Base-by-base conservation (phyloP, 306 rosid genomes). In the Vigna mungo region DNA sequence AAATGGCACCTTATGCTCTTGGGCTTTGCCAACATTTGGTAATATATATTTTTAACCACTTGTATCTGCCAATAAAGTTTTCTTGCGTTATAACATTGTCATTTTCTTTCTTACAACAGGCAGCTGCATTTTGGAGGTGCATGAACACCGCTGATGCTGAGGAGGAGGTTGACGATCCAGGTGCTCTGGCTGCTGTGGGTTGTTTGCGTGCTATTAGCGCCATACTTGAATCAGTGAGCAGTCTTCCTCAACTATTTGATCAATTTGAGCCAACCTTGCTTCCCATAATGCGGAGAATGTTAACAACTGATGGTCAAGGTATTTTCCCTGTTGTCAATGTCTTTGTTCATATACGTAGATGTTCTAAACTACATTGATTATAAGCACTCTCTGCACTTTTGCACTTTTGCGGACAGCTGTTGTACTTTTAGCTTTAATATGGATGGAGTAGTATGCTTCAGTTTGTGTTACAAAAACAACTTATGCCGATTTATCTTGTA, bases 301-400 rank as follows among this genome's bases (percentile, higher is more conserved):
- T 94, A 88, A 89, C 98, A 27, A 90, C 96, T 10, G 98, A 94
- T 58, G 98, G 97, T 54, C 97, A 94, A 90, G 96, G 97, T 94
- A 80, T 68, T 77, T 68, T 17, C 69, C 74, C 59, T 34, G 0
- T 54, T 71, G 30, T 13, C 44, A 63, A 44, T 47, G 53, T 46
- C 62, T n/a, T n/a, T n/a, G n/a, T n/a, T n/a, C n/a, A n/a, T n/a
- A n/a, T n/a, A n/a, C n/a, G n/a, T n/a, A n/a, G n/a, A n/a, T n/a
- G 71, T 43, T 56, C 58, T 56, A 9, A 53, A 47, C 30, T 59
- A n/a, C 58, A 71, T 76, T 80, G 36, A 51, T 27, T 52, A 15
- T 51, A 64, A 47, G 66, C 56, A 52, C 32, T 54, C 32, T 30
- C 14, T 11, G 15, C 30, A n/a, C n/a, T n/a, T n/a, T 43, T 73